Base-by-base conservation (phyloP, 352 stramenopile species). In the Globisporangium paddicum region DNA sequence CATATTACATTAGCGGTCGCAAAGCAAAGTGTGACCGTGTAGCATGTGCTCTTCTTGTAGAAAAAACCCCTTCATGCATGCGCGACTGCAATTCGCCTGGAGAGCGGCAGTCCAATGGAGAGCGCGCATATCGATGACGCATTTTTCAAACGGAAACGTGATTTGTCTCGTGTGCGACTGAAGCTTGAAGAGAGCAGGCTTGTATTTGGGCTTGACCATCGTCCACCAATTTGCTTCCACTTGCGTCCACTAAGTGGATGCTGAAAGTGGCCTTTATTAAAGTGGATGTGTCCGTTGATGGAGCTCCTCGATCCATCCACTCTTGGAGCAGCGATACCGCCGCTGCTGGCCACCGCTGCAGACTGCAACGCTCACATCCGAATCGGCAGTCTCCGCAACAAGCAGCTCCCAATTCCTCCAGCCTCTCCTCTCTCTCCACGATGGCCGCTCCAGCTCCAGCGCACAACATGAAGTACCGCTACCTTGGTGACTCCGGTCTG, bases 391-490 rank as follows among this genome's bases (percentile, higher is more conserved):
- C 42, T 48, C 19, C 42, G 21, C 42, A 48, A 5, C 42, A 48
- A 48, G 42, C 42, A 16, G 10, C 42, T 28, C 19, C 41, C 41
- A 47, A 6, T 48, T 11, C 10, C 19, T 48, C 21, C 42, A 28
- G n/a, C n/a, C n/a, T 9, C 13, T n/a, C 5, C 14, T 16, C 42
- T 1, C 21, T 13, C 14, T 16, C 37, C 18, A 48, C 38, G 13
- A 59, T 59, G 53, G 41, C 37, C 19, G 7, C 21, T 18, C 18
- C 49, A n/a, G 25, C 53, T 41, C 53, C 38, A 21, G 38, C 53
- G 16, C 53, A 59, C 70, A 76, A 74, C 48, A 85, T 87, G 75
- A 83, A 80, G 72, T 84, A 86, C 55, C 72, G 74, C 35, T 81
- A 71, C 62, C 68, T 86, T 10, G 76, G 76, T 38, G 76, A 84